Percentiles rank a stretch among this genome's conserved stretches.
These are phyloP conservation scores for Retiboletus flavoniger DNA, from an alignment of 1,284 basidiomycete species.

Conservation along the genomic window DNA sequence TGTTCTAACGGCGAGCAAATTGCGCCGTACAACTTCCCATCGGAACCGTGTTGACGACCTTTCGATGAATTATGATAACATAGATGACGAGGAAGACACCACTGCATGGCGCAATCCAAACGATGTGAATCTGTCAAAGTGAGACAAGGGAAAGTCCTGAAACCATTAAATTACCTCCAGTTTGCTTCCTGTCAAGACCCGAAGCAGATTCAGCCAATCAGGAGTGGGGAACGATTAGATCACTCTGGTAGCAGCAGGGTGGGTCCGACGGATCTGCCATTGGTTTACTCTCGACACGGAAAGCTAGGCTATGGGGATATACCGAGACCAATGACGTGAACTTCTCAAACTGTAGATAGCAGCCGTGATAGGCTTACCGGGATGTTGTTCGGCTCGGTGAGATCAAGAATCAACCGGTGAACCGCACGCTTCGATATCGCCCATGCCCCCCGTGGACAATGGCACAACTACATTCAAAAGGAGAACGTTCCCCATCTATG, in stretches of 20 bases:
- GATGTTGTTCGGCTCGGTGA: neutral
- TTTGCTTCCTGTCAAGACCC: neutral
- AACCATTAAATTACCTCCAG: neutral
- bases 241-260: neutral
- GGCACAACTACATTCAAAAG: slow-evolving; percentile 1
- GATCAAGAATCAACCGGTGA: neutral
- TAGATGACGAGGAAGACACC: neutral
- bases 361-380: neutral
- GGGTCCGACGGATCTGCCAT: neutral
- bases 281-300: neutral
- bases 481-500: slow-evolving; percentile 24
- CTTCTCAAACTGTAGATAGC: neutral
- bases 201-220: slow-evolving; percentile 5
- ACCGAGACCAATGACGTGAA: neutral
- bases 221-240: neutral
- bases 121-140: slow-evolving; percentile 8
- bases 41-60: neutral
- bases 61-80: slow-evolving; percentile 2
- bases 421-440: neutral
- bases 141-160: slow-evolving; percentile 7
- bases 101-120: slow-evolving; percentile 2
- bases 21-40: neutral
- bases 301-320: neutral
- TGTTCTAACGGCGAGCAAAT: neutral
- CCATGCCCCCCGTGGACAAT: neutral